Evolutionary conservation across 306 rosid species (phyloP).

Genomic region (Medicago lupulina): DNA sequence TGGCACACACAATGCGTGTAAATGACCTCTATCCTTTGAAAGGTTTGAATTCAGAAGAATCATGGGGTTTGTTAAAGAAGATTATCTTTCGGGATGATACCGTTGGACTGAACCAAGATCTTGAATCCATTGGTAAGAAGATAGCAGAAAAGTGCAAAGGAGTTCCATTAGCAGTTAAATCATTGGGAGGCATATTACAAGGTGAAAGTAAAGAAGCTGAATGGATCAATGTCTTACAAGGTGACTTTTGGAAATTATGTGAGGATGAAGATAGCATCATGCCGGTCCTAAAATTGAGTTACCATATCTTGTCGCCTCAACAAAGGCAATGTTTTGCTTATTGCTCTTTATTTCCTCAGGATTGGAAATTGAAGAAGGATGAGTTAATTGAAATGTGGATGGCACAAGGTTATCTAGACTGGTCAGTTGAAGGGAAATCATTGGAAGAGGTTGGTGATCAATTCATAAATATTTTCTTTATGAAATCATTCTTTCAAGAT

Average conservation of each 20-base stretch:
- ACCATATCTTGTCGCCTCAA: not conserved
- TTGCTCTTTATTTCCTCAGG: not conserved
- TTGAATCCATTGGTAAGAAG: not conserved
- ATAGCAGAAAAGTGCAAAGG: not conserved
- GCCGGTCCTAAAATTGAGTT: not conserved
- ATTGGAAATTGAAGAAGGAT: not conserved
- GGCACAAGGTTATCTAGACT: not conserved
- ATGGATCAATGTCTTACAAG: not conserved
- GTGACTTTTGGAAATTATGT: not conserved
- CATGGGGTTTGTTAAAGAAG: not conserved
- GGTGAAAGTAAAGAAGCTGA: not conserved
- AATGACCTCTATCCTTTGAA: no score
- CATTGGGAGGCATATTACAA: not conserved
- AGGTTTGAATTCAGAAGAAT: no score
- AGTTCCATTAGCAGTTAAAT: conserved; percentile 1
- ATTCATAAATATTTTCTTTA: not conserved
- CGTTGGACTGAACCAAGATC: not conserved
- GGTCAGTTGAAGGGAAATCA: not conserved
- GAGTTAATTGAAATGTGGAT: not conserved
- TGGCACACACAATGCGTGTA: no score
- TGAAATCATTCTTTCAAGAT: conserved; percentile 31
- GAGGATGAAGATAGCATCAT: not conserved
- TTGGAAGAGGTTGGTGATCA: conserved; percentile 5
- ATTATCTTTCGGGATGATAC: no score
- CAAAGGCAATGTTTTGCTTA: conserved; percentile 1